Base-by-base conservation (phyloP, 345 rosid genomes). In the Kernera saxatilis region DNA sequence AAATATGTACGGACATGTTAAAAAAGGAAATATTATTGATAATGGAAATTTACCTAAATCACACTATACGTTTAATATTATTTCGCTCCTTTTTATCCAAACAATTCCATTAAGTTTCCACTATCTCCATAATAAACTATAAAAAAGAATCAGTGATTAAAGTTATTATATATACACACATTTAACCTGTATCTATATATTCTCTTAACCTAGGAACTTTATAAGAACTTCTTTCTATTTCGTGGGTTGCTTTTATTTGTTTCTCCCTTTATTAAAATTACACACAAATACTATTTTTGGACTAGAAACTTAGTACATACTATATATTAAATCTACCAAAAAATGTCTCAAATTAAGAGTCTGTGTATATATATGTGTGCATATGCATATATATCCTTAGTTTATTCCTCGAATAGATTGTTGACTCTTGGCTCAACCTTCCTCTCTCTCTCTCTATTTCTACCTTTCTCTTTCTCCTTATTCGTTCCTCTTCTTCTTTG, bases 361-460 rank as follows among this genome's bases (percentile, higher is more conserved):
- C 33, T 52, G 37, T 74, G 26, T 67, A 35, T 59, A n/a, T 62
- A 23, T 52, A 6, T 45, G 37, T 55, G 62, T 49, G 45, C 36
- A 59, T 59, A 50, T 74, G 32, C 21, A 53, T 69, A 69, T 60
- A 61, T 61, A 48, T 52, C 17, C 59, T 70, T 70, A 69, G 59
- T 76, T 76, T 76, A 69, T 64, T 76, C 79, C 71, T 70, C 71
- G 75, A 76, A 64, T 70, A 76, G 79, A 76, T 76, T 76, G 75
- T 76, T 76, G 79, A 76, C 79, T 76, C 79, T 76, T 76, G 75
- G 75, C 75, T 56, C 69, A 57, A 64, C 71, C 74, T 53, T 69
- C 64, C 58, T 44, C 43, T 67, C 37, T 49, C 26, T 52, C 40
- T 63, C 17, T 72, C n/a, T 64, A 53, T 64, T 55, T 64, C 50